These are phyloP conservation scores for Pachysandra terminalis DNA, from an alignment of 164 flowering plant species.

Conservation along the genomic window DNA sequence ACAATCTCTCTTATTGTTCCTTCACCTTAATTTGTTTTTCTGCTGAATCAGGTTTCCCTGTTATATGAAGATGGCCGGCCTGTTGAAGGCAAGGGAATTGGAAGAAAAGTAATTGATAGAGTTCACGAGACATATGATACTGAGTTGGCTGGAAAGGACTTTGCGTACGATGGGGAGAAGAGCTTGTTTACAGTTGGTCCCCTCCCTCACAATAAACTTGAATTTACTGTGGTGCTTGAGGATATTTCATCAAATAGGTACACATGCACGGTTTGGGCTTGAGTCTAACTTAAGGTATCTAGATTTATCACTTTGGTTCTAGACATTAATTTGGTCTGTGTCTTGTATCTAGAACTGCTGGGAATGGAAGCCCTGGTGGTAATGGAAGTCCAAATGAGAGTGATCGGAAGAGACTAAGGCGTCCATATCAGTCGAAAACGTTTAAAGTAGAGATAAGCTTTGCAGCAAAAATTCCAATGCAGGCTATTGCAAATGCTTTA, in stretches of 20 bases:
- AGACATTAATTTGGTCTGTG: constrained; percentile 1
- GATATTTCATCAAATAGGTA: constrained; percentile 63
- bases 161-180: constrained; percentile 96
- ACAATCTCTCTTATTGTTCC: no score
- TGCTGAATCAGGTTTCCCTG: constrained; percentile 52
- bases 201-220: constrained; percentile 73
- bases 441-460: constrained; percentile 74
- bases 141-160: constrained; percentile 66
- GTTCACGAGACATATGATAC: constrained; percentile 65
- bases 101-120: constrained; percentile 69
- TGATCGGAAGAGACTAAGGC: constrained; percentile 60
- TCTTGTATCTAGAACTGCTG: constrained; percentile 20
- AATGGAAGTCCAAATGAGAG: constrained; percentile 51
- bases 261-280: neutral
- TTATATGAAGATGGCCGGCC: constrained; percentile 85
- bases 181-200: constrained; percentile 83
- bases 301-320: neutral
- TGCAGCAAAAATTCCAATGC: constrained; percentile 92
- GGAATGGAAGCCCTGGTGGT: constrained; percentile 50
- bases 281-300: neutral
- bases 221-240: constrained; percentile 81
- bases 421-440: constrained; percentile 62
- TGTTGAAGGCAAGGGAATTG: constrained; percentile 82
- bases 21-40: neutral
- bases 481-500: constrained; percentile 72